Conservation (phyloP, 805 yeast species). For the Torulaspora microellipsoides region DNA sequence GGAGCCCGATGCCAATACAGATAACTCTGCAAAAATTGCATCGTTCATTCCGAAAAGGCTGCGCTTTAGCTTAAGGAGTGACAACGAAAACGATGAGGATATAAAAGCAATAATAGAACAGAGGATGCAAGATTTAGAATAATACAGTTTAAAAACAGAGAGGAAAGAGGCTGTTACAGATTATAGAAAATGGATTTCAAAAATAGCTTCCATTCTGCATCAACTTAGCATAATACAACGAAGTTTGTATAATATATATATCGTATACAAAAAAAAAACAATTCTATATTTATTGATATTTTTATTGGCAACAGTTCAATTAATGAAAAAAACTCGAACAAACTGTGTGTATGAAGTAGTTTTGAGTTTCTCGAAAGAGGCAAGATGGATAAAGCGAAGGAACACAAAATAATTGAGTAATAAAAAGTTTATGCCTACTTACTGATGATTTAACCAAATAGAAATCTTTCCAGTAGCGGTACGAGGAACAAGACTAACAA, state of each 20-base stretch:
- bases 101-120: constrained; percentile 53
- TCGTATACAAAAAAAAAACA: constrained; percentile 1
- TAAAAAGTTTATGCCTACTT: not conserved
- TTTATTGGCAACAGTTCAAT: not conserved
- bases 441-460: constrained; percentile 23
- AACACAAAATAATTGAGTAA: not conserved
- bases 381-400: too few species aligned
- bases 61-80: constrained; percentile 31
- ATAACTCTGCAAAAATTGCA: constrained; percentile 12
- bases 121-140: constrained; percentile 39
- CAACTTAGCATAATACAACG: constrained; percentile 4
- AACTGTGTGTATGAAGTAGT: not conserved
- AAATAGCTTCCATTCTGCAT: not conserved
- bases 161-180: not conserved
- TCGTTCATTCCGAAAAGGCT: constrained; percentile 35
- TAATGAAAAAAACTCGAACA: not conserved
- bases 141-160: not conserved
- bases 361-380: too few species aligned
- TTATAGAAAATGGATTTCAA: not conserved
- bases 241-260: constrained; percentile 2
- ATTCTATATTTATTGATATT: not conserved
- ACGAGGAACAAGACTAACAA: constrained; percentile 29
- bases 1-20: not conserved
- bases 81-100: constrained; percentile 38
- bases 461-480: constrained; percentile 30